A percentile compares a stretch with the other conserved stretches of the same genome.
Evolutionary conservation across 805 yeast species (phyloP).

Genomic region (Naumovozyma dairenensis): DNA sequence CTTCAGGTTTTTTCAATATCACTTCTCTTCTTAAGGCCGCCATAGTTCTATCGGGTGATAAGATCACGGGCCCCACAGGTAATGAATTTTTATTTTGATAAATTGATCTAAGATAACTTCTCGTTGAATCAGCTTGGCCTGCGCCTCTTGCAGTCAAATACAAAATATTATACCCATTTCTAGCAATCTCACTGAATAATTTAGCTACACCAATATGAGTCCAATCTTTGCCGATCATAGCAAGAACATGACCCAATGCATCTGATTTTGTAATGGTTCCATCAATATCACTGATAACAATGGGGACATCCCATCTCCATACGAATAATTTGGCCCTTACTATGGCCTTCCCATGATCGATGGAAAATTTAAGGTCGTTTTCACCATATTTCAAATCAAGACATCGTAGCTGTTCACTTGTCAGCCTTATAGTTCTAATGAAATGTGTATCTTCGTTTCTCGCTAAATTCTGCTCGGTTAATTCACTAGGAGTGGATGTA

Average conservation of each 20-base stretch:
- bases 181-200: conserved; percentile 73
- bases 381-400: conserved; percentile 69
- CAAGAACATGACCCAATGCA: conserved; percentile 91
- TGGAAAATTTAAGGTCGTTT: conserved; percentile 69
- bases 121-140: conserved; percentile 88
- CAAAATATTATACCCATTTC: conserved; percentile 87
- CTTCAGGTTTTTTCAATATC: conserved; percentile 89
- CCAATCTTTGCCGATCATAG: conserved; percentile 94
- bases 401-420: conserved; percentile 77
- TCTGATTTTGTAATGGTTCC: conserved; percentile 97
- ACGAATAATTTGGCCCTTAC: conserved; percentile 64
- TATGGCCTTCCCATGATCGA: conserved; percentile 73
- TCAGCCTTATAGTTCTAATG: conserved; percentile 81
- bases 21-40: conserved; percentile 91
- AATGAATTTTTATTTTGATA: conserved; percentile 63
- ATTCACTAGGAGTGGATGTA: not conserved
- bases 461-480: not conserved
- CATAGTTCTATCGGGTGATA: conserved; percentile 92
- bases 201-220: conserved; percentile 94
- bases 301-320: conserved; percentile 79
- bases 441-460: conserved; percentile 29
- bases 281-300: conserved; percentile 94
- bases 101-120: conserved; percentile 71
- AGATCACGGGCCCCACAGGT: conserved; percentile 87
- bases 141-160: conserved; percentile 92